phyloP scores from a whole-genome alignment of 331 rosid species.

The Ulmus americana region DNA sequence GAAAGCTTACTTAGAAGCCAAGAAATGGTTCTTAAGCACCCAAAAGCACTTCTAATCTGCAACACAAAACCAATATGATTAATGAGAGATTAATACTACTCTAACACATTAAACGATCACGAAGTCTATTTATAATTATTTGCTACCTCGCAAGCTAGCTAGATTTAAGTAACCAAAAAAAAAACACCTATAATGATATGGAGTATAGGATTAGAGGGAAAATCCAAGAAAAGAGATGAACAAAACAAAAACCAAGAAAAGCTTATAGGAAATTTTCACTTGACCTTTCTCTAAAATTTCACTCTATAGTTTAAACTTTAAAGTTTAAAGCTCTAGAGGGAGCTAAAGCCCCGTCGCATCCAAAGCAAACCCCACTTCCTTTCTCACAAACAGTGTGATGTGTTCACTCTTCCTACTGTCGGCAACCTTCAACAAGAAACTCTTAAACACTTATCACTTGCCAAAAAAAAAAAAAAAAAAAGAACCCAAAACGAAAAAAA shows the following conservation, averaged over 20 bases:
- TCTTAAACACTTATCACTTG: neutral
- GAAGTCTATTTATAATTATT: too few relatives aligned
- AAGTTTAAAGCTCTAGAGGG: neutral
- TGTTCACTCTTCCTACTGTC: conserved; percentile 16
- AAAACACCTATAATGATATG: too few relatives aligned
- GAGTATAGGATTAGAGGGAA: neutral
- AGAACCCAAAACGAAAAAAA: conserved; percentile 10
- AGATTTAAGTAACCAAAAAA: too few relatives aligned
- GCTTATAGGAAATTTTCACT: neutral
- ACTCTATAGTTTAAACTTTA: neutral
- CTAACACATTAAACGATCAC: neutral
- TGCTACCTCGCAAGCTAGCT: too few relatives aligned
- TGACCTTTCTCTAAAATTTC: neutral
- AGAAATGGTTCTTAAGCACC: neutral
- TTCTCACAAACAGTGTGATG: conserved; percentile 5
- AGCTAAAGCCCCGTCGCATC: neutral
- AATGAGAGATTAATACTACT: neutral
- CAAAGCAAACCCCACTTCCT: neutral
- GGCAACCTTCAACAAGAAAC: conserved; percentile 19
- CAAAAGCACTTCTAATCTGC: neutral
- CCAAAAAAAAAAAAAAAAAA: conserved; percentile 1
- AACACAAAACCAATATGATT: neutral
- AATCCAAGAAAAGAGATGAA: neutral
- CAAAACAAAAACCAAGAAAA: neutral
- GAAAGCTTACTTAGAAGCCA: neutral